phyloP scores from a whole-genome alignment of 192 early-diverging fungal species.

The Geosiphon pyriformis region DNA sequence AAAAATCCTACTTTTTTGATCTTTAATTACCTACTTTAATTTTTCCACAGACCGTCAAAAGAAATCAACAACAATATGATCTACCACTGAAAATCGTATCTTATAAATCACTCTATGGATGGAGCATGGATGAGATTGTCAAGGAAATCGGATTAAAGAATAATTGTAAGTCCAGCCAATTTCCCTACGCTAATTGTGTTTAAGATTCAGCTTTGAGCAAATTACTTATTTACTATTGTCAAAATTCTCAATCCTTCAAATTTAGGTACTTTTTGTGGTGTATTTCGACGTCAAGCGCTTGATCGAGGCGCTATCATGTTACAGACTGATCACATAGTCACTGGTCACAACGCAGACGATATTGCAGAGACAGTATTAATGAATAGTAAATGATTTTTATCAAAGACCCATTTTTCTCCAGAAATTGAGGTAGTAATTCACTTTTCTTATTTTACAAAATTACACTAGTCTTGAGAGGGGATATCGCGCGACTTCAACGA shows the following conservation, averaged over 20 bases:
- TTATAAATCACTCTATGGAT: constrained; percentile 93
- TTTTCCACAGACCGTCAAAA: constrained; percentile 70
- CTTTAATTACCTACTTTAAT: neutral
- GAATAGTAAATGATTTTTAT: constrained; percentile 67
- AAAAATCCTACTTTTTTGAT: neutral
- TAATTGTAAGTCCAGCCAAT: constrained; percentile 60
- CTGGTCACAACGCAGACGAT: constrained; percentile 98
- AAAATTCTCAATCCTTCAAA: constrained; percentile 17
- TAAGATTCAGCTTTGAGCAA: too few species aligned
- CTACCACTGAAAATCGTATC: constrained; percentile 92
- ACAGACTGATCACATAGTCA: constrained; percentile 92
- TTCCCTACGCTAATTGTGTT: neutral
- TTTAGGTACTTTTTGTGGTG: constrained; percentile 91
- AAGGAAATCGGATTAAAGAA: constrained; percentile 91
- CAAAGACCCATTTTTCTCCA: neutral
- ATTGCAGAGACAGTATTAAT: constrained; percentile 98
- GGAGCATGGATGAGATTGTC: constrained; percentile 98
- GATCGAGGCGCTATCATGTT: constrained; percentile 91
- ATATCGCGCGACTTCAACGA: constrained; percentile 81
- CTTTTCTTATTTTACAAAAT: neutral
- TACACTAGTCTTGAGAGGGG: constrained; percentile 83
- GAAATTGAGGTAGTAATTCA: neutral
- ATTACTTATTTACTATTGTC: neutral
- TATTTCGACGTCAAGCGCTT: constrained; percentile 94
- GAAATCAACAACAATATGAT: constrained; percentile 90